A percentile compares a stretch with the other conserved stretches of the same genome.
These are phyloP conservation scores for Kurtzmaniella quercitrusa DNA, from an alignment of 1,139 yeast genomes.

Conservation along the genomic window DNA sequence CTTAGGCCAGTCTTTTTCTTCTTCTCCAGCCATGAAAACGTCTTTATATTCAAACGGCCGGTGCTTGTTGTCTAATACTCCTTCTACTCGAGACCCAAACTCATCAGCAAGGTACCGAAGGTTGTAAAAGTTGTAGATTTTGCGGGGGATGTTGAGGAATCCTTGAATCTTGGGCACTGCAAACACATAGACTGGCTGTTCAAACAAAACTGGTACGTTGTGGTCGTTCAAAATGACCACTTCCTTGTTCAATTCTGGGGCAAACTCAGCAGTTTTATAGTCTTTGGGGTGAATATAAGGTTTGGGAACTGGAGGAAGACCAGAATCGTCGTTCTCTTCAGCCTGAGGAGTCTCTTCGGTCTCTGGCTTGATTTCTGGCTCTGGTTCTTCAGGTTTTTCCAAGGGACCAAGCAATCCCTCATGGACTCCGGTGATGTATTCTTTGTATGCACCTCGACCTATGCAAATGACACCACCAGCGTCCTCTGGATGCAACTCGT, in stretches of 20 bases:
- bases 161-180: conserved; percentile 78
- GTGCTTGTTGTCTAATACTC: conserved; percentile 51
- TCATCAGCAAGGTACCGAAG: conserved; percentile 69
- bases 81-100: conserved; percentile 58
- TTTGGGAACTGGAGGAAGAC: conserved; percentile 46
- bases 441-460: conserved; percentile 96
- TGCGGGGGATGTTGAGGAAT: conserved; percentile 67
- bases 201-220: conserved; percentile 55
- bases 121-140: conserved; percentile 76
- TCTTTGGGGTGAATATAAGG: conserved; percentile 61
- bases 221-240: conserved; percentile 24
- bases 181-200: conserved; percentile 71
- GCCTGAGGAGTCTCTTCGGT: conserved; percentile 15
- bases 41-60: conserved; percentile 59
- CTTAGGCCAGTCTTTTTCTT: conserved; percentile 88
- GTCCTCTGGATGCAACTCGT: conserved; percentile 36
- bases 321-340: conserved; percentile 18
- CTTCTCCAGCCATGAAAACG: conserved; percentile 52
- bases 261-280: conserved; percentile 49
- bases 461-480: conserved; percentile 88
- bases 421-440: conserved; percentile 83
- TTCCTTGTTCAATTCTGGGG: conserved; percentile 52
- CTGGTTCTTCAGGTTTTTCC: conserved; percentile 48
- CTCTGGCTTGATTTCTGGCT: neutral
- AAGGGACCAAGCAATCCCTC: conserved; percentile 95